Base-by-base conservation (phyloP, 129 eudicot species). In the Flaveria trinervia region DNA sequence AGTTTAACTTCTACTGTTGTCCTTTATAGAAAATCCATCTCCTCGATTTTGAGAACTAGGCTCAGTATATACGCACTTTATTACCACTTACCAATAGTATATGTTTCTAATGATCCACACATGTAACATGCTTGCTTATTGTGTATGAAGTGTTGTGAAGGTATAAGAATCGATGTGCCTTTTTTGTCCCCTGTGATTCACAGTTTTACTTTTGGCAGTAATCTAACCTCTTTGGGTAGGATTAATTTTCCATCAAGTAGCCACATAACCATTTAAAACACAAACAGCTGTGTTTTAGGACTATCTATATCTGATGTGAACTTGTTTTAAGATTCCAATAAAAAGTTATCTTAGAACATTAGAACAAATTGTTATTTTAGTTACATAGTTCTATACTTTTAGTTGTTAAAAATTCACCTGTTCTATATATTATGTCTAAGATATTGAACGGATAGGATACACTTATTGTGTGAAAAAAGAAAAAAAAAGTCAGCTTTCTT, bases 31-130 rank as follows among this genome's bases (percentile, higher is more conserved):
- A 70, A 43, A 76, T 12, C 12, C 48, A 55, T 22, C 33, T 62
- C 16, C 72, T 62, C 17, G 39, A 17, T 78, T 78, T 78, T 78
- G 61, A 79, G 77, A 72, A 72, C 49, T 44, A 79, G 60, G 64
- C 44, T 49, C 52, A 44, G 25, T 33, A 65, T 73, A 11, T 80
- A 65, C 83, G 70, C 36, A 66, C 60, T 80, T 73, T 73, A 74
- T 80, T 80, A 79, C 70, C 66, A 80, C 62, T 20, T 30, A 73
- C 68, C 17, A 80, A 73, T 79, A 52, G 52, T 66, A 70, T 57
- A 70, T 70, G 52, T 69, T 46, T 59, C n/a, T 54, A 54, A 52
- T 73, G 61, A 73, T 73, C 69, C 77, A 45, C 59, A 62, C 11
- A 22, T 71, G 56, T 79, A 30, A 52, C 55, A 36, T 43, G 16